These are phyloP conservation scores for Chamaecyparis obtusa DNA, from an alignment of 75 land plant species.

Conservation along the genomic window DNA sequence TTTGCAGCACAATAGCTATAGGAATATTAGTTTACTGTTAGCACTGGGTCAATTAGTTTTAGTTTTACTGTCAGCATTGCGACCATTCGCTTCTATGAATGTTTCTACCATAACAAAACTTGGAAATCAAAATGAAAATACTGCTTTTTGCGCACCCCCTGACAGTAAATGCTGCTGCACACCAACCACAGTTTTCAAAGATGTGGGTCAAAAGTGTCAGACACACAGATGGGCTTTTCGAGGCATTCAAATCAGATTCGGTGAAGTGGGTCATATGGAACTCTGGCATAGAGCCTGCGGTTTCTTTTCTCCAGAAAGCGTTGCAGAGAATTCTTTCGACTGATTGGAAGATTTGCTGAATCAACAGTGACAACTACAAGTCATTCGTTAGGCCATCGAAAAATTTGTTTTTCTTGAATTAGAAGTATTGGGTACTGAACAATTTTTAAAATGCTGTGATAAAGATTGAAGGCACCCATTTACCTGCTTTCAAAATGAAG, in stretches of 20 bases:
- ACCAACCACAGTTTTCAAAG: too few species aligned
- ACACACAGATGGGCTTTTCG: too few species aligned
- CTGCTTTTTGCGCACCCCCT: too few species aligned
- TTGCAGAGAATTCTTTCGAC: constrained; percentile 8
- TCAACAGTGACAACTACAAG: neutral
- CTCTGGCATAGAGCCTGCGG: neutral
- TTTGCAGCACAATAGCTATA: too few species aligned
- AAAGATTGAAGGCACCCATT: neutral
- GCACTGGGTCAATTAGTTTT: too few species aligned
- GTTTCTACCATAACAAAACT: too few species aligned
- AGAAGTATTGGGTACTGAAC: neutral
- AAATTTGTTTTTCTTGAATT: neutral
- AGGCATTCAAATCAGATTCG: neutral
- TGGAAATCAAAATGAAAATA: too few species aligned
- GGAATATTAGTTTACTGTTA: too few species aligned
- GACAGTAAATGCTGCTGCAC: too few species aligned
- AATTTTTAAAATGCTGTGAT: neutral
- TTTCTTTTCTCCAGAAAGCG: constrained; percentile 8
- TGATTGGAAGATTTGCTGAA: constrained; percentile 5
- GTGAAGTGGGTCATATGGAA: neutral
- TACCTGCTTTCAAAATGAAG: neutral
- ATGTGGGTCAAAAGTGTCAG: too few species aligned
- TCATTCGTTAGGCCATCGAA: neutral
- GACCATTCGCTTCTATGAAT: too few species aligned
- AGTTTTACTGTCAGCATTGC: too few species aligned